These are phyloP conservation scores for Fusarium pseudonygamai DNA, from an alignment of 2,329 filamentous ascomycete genomes.

Conservation along the genomic window DNA sequence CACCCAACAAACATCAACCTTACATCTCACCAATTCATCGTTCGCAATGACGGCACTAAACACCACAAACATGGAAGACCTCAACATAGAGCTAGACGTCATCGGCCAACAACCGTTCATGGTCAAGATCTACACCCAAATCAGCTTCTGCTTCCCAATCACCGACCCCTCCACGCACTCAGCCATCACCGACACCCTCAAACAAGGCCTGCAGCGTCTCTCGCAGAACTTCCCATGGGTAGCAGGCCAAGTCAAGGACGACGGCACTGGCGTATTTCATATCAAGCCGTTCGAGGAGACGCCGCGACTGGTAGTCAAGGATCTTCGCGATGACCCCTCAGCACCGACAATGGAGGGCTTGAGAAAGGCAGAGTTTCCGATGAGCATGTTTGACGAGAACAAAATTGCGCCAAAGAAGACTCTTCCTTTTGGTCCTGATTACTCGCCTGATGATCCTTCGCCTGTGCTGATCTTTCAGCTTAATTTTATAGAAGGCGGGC, in stretches of 20 bases:
- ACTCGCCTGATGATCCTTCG: constrained; percentile 29
- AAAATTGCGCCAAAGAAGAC: constrained; percentile 54
- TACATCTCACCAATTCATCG: not conserved
- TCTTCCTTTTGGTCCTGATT: constrained; percentile 44
- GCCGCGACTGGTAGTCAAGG: constrained; percentile 53
- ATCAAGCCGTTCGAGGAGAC: constrained; percentile 49
- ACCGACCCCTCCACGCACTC: constrained; percentile 32
- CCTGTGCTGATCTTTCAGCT: constrained; percentile 59
- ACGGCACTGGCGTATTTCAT: constrained; percentile 48
- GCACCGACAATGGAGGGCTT: constrained; percentile 52
- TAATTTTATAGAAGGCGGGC: constrained; percentile 58
- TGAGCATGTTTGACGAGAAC: constrained; percentile 58
- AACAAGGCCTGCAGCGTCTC: constrained; percentile 51
- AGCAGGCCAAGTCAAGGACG: constrained; percentile 52
- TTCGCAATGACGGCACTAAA: constrained; percentile 5
- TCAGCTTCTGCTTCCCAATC: constrained; percentile 53
- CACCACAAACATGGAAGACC: not conserved
- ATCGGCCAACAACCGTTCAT: constrained; percentile 54
- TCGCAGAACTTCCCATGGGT: constrained; percentile 56
- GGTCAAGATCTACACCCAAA: constrained; percentile 56
- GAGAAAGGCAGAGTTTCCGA: constrained; percentile 52
- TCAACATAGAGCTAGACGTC: constrained; percentile 50
- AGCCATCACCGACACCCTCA: constrained; percentile 45
- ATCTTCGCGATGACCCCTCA: constrained; percentile 50
- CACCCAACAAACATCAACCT: not conserved